Base-by-base conservation (phyloP, 2,329 filamentous ascomycete genomes). In the Fusarium sp. region DNA sequence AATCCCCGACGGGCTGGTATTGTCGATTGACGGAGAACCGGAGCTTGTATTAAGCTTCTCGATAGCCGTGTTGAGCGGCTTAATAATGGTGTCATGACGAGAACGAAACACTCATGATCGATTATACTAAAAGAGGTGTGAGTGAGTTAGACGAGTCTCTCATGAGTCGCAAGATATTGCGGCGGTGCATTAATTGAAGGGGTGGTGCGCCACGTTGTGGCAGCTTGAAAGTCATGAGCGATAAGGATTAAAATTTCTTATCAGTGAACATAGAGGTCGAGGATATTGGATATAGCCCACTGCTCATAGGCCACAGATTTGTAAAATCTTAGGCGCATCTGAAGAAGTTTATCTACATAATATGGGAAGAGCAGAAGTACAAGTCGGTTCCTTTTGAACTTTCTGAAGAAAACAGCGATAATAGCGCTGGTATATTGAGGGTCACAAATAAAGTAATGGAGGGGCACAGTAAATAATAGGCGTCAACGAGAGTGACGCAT, bases 401-500 rank as follows among this genome's bases (percentile, higher is more conserved):
- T 51, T 20, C 21, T 8, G 18, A 27, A 51, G n/a, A 20, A 14
- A n/a, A 51, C 5, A 32, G 32, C 14, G 32, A 40, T 27, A 5
- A 27, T 10, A 27, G 10, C 25, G 23, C 10, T n/a, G 34, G 9
- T 21, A 34, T 14, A 34, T 51, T 46, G 43, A 32, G 21, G 25
- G 14, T 40, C 6, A 27, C n/a, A 41, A 25, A 27, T n/a, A 41
- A 13, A 37, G 12, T 37, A 34, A 50, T 49, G 23, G 54, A 56
- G 54, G 53, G 53, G 54, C 23, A 55, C n/a, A 14, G 30, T 25
- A 49, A 21, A 34, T n/a, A 46, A 42, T 43, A 73, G 72, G 69
- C 62, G 64, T 53, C 59, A 63, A 63, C 27, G n/a, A 57, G 58
- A 56, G 62, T 73, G 70, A 74, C 72, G 68, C 68, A 74, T 70